Evolutionary conservation across 352 stramenopile species (phyloP).

Genomic region (Globisporangium orthogonon): DNA sequence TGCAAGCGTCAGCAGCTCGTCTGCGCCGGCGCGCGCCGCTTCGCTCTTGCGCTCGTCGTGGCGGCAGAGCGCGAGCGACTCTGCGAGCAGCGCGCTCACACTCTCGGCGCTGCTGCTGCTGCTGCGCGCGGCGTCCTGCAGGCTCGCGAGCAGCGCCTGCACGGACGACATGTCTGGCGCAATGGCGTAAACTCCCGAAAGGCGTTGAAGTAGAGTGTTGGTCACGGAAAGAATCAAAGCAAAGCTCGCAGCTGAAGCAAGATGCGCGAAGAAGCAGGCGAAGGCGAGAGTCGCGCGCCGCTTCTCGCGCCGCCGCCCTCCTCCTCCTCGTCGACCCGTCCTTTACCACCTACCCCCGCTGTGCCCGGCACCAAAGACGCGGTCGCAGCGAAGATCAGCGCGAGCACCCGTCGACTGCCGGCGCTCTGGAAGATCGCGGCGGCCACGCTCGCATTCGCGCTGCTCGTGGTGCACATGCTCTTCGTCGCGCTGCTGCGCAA

Average conservation of each 20-base stretch:
- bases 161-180: constrained; percentile 28
- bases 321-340: too few species aligned
- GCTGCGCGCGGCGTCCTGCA: constrained; percentile 26
- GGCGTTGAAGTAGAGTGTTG: background rate
- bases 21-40: constrained; percentile 24
- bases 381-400: too few species aligned
- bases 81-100: constrained; percentile 18
- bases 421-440: constrained; percentile 18
- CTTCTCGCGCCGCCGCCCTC: background rate
- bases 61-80: constrained; percentile 34
- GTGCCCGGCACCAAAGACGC: background rate
- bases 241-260: background rate
- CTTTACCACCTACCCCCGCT: background rate
- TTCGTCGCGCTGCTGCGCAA: constrained; percentile 62
- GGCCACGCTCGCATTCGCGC: constrained; percentile 14
- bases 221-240: background rate
- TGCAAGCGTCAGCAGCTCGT: constrained; percentile 23
- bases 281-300: background rate
- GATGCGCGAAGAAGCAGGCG: background rate
- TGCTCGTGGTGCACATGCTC: constrained; percentile 50
- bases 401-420: background rate
- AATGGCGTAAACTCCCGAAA: background rate
- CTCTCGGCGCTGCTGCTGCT: constrained; percentile 13
- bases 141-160: constrained; percentile 28
- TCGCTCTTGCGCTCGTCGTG: constrained; percentile 25